Evolutionary conservation across 2,329 filamentous ascomycete species (phyloP), one percentile per base, ranked within the genome.

Genomic region (Botrytis hyacinthi): DNA sequence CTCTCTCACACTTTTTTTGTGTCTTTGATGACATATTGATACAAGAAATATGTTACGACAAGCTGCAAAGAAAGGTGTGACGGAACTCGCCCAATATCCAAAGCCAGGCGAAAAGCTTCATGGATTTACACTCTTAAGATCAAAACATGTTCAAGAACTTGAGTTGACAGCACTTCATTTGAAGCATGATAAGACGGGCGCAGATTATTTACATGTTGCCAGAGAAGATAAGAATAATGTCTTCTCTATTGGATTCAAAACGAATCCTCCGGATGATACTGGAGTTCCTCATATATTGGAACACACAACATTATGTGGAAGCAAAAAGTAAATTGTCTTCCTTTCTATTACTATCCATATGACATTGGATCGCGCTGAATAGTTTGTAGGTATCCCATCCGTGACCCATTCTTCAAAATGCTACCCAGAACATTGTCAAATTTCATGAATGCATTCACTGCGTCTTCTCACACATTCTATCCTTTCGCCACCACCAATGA

Each of bases 341-440:
- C 63, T 18, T 70, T 57, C n/a, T n/a, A n/a, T 54, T n/a, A 54
- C 18, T 65, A 48, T 72, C 54, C 44, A 66, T 37, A 61, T 42
- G 8, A 72, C 12, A n/a, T 54, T 66, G 67, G 62, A 51, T 60
- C 73, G 76, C 76, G 73, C 81, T 84, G 74, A 84, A 74, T 65
- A n/a, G 14, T 26, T 63, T 73, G 70, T 81, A 95, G 93, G 82
- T 97, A 95, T 81, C 96, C 96, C n/a, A 95, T 99, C 74, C 93
- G 96, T 75, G 96, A 99, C 80, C 96, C 96, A 0, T 99, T 99
- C 86, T 99, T 99, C 87, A 99, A 98, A 88, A 99, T 99, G 96
- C 88, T 99, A 40, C 96, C 96, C 35, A 91, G 96, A 78, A 98
- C 96, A 8, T 87, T 99, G n/a, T 98, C 96, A 76, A 99, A 98